Conservation (phyloP, 805 yeast genomes). For the Pichia pseudocactophila region DNA sequence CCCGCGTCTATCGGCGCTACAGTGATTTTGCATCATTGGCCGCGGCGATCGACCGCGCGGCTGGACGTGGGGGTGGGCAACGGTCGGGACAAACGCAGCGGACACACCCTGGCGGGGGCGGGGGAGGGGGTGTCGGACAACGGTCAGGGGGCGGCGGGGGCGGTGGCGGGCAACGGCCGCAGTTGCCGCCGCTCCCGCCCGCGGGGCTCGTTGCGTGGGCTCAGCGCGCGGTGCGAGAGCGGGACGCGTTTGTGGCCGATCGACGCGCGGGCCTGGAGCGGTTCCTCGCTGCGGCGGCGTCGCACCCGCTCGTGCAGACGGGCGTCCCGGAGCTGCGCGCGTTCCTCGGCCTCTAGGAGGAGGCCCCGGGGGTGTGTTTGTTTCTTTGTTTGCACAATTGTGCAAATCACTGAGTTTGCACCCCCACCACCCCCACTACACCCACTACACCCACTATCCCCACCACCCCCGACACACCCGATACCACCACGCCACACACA, state of each 20-base stretch:
- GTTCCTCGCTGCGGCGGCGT: background rate
- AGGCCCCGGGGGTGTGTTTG: background rate
- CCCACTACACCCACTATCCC: too few relatives aligned
- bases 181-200: too few relatives aligned
- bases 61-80: too few relatives aligned
- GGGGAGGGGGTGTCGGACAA: background rate
- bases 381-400: background rate
- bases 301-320: background rate
- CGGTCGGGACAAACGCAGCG: background rate
- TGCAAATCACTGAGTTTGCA: too few relatives aligned
- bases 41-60: background rate
- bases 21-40: slow-evolving; percentile 47
- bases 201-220: too few relatives aligned
- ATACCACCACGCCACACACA: too few relatives aligned
- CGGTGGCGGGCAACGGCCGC: background rate
- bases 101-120: background rate
- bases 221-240: too few relatives aligned
- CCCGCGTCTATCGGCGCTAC: slow-evolving; percentile 54
- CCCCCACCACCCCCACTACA: too few relatives aligned
- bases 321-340: background rate
- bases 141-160: background rate
- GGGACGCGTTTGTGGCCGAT: too few relatives aligned
- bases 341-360: background rate
- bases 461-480: too few relatives aligned
- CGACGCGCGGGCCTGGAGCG: background rate